Percentiles rank a stretch among this genome's conserved stretches.
Evolutionary conservation across 495 filamentous ascomycete genomes (phyloP).

Genomic region (Letharia lupina): DNA sequence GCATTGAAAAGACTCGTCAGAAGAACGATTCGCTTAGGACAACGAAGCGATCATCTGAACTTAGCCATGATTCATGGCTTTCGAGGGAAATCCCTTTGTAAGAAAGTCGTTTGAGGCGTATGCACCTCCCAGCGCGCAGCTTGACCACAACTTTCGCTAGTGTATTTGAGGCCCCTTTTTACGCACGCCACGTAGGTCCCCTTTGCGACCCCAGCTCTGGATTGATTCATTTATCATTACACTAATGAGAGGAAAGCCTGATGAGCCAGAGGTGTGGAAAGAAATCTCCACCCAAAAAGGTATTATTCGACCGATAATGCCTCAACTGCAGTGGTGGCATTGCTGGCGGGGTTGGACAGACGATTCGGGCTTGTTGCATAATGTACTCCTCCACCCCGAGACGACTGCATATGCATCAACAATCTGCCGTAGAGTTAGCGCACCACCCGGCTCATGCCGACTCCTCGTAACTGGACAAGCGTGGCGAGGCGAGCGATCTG

Average conservation of each 20-base stretch:
- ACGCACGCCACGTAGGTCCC: neutral
- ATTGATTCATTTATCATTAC: neutral
- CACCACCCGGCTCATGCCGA: constrained; percentile 5
- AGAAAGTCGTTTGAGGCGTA: neutral
- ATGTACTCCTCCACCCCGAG: neutral
- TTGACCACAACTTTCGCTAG: neutral
- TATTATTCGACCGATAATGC: neutral
- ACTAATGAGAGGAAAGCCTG: neutral
- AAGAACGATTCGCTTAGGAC: neutral
- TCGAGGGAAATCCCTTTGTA: neutral
- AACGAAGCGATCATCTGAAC: neutral
- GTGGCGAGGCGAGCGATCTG: neutral
- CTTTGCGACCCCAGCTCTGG: neutral
- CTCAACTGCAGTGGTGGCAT: neutral
- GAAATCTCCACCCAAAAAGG: neutral
- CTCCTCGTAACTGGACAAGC: neutral
- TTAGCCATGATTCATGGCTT: neutral
- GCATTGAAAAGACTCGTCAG: too few relatives aligned
- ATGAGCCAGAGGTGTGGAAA: neutral
- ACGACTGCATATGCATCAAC: too few relatives aligned
- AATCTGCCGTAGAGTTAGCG: neutral
- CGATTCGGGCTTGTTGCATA: neutral
- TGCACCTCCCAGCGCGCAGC: neutral
- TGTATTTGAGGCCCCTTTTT: neutral
- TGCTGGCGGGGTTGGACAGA: neutral